Base-by-base conservation (phyloP, 805 yeast genomes). In the Metschnikowia arizonensis region DNA sequence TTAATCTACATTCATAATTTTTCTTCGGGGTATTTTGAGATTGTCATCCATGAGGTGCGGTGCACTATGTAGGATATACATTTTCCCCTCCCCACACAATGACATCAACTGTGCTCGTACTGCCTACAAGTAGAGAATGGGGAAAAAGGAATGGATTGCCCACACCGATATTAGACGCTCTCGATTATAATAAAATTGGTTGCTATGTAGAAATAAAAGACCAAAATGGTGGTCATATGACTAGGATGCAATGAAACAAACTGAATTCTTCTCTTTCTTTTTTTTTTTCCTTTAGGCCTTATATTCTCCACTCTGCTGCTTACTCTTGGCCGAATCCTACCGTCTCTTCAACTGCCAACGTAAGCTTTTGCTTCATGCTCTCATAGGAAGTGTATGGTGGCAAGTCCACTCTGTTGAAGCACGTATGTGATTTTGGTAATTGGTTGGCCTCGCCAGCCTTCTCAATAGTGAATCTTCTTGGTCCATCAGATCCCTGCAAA, bases 251-350 rank as follows among this genome's bases (percentile, higher is more conserved):
- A 29, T 39, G 34, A 23, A 30, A 18, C 40, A 37, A 37, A 28
- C 24, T 37, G 19, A 28, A 28, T 37, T 36, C 18, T 32, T 14
- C 18, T 17, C 11, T 17, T 32, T 32, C 23, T 32, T 17, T 17
- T 17, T 14, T 32, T 21, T 17, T 12, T 7, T 14, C 34, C 34
- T 14, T n/a, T 17, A 12, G 34, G 23, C 34, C 34, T 18, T 37
- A 23, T 26, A 15, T 37, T 37, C 40, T 14, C 33, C 23, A 21
- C 11, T 21, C 21, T 21, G 33, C 21, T 12, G 29, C 25, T 56
- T 72, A 91, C 75, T 93, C 99, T 72, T 93, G 98, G 48, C 99
- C 99, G 64, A 93, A 93, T 40, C 99, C 99, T 63, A 93, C 93
- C 12, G 99, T 93, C 71, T 93, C 98, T 67, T 93, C 99, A 32